A percentile compares a stretch with the other conserved stretches of the same genome.
These are phyloP conservation scores for Polyporus arcularius DNA, from an alignment of 768 basidiomycete genomes.

Conservation along the genomic window DNA sequence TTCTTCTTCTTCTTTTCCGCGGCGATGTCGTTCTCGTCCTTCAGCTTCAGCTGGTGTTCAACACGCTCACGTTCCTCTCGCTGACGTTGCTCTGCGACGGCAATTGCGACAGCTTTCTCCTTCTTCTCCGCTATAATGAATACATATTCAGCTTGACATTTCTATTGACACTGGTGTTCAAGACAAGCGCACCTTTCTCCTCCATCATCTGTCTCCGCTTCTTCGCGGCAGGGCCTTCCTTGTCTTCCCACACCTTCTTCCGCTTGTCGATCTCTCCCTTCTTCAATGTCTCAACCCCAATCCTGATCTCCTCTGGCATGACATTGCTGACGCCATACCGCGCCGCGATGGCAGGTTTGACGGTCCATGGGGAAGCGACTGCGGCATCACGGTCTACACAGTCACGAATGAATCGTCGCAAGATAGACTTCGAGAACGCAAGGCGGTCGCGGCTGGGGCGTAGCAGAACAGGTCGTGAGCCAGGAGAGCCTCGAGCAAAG, in stretches of 20 bases:
- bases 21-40: conserved; percentile 72
- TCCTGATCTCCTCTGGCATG: conserved; percentile 84
- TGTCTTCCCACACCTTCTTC: conserved; percentile 89
- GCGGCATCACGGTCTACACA: conserved; percentile 92
- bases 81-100: conserved; percentile 62
- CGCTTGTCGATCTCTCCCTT: conserved; percentile 91
- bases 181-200: conserved; percentile 59
- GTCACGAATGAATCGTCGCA: conserved; percentile 94
- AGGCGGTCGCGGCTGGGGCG: conserved; percentile 83
- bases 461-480: not conserved
- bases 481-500: not conserved
- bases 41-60: conserved; percentile 61
- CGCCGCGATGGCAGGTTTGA: conserved; percentile 82
- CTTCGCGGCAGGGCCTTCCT: conserved; percentile 79
- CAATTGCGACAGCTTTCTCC: conserved; percentile 31
- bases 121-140: not conserved
- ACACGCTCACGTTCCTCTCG: conserved; percentile 71
- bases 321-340: conserved; percentile 82
- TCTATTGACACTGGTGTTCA: not conserved
- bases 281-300: conserved; percentile 76
- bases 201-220: conserved; percentile 81
- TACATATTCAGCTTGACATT: not conserved
- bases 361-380: conserved; percentile 94
- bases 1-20: conserved; percentile 88
- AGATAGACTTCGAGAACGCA: conserved; percentile 94